Conservation (phyloP, 2,329 filamentous ascomycete genomes). For the Neopestalotiopsis clavispora region DNA sequence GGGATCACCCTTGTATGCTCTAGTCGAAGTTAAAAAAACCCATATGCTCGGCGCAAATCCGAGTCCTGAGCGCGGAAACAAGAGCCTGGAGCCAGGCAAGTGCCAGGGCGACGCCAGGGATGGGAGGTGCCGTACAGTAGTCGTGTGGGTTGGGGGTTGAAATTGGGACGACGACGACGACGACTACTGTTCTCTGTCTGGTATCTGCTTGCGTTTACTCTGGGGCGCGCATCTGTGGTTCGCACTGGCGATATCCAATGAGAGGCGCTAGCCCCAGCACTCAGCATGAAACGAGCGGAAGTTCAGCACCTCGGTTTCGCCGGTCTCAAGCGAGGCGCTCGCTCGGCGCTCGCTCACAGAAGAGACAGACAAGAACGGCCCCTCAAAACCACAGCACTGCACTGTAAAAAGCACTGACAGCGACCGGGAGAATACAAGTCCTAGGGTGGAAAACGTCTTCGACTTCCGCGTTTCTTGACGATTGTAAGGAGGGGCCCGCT, state of each 20-base stretch:
- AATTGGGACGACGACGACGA: background rate
- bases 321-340: background rate
- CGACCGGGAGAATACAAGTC: background rate
- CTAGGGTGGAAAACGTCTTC: background rate
- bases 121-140: background rate
- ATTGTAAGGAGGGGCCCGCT: background rate
- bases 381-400: too few species aligned
- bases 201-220: background rate
- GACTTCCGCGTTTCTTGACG: background rate
- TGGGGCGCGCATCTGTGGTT: background rate
- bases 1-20: slow-evolving; percentile 1
- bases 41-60: background rate
- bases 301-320: slow-evolving; percentile 10
- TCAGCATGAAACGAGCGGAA: slow-evolving; percentile 7
- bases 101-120: background rate
- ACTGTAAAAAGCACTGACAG: background rate
- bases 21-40: background rate
- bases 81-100: background rate
- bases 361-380: too few species aligned
- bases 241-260: background rate
- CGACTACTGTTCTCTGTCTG: background rate
- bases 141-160: background rate
- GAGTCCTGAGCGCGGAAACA: background rate
- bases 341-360: too few species aligned
- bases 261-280: background rate